Base-by-base conservation (phyloP, 2,329 filamentous ascomycete species). In the Colletotrichum agaves region DNA sequence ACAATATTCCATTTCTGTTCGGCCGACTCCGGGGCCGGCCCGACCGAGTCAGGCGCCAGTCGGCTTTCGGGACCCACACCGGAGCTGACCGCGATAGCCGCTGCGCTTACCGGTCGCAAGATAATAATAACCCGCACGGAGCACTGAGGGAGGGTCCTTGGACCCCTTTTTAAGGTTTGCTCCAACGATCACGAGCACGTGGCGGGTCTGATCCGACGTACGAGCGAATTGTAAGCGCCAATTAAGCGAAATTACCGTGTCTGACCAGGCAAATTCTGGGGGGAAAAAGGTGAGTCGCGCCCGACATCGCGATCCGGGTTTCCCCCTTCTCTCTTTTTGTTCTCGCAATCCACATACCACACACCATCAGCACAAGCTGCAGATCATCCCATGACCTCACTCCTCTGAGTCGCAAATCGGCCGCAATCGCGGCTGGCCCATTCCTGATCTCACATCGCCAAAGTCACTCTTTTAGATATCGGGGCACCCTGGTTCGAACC, bases 401-500 rank as follows among this genome's bases (percentile, higher is more conserved):
- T 55, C 47, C 64, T 64, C 60, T 67, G 64, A 67, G 37, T 57
- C 13, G 39, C 46, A 37, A 43, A 59, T 60, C 64, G 61, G 64
- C 64, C 64, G 64, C 64, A 49, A 35, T n/a, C 33, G 64, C 64
- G 64, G 64, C 64, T 64, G 64, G 53, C 47, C 50, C 60, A 60
- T 23, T 67, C 64, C 33, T 67, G 55, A 49, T 60, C 53, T 49
- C 55, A 33, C 2, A 41, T 43, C 15, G 31, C 33, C 23, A 49
- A 35, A 37, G 62, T 49, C 64, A 60, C 37, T 67, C 64, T 13
- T 60, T 67, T 21, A 53, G 19, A 27, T 11, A 37, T 53, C n/a
- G 60, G 61, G 44, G 46, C 5, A 31, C 50, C 12, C 23, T 31
- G 23, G 58, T 21, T 39, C 5, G 50, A 41, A 61, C 33, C 27